Evolutionary conservation across 495 filamentous ascomycete species (phyloP).

Genomic region (Tuber indicum): DNA sequence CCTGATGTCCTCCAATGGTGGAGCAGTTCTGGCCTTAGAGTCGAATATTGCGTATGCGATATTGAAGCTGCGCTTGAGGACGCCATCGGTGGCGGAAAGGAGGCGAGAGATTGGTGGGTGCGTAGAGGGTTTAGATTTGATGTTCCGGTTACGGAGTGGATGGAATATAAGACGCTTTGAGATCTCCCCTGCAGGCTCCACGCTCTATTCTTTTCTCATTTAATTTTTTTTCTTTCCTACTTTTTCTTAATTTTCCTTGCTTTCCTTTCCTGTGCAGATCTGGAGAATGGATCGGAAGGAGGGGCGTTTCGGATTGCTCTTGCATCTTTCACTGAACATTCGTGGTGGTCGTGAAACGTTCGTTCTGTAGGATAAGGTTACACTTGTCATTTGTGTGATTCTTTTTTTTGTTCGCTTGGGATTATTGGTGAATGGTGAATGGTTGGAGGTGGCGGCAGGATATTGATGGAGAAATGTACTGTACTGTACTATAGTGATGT

Average conservation of each 20-base stretch:
- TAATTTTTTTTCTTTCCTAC: background rate
- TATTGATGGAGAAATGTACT: background rate
- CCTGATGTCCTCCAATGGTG: slow-evolving; percentile 86
- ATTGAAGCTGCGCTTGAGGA: slow-evolving; percentile 93
- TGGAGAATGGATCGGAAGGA: slow-evolving; percentile 1
- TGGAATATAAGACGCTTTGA: slow-evolving; percentile 59
- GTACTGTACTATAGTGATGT: background rate
- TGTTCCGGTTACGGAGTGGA: slow-evolving; percentile 84
- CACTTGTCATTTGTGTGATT: background rate
- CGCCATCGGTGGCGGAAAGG: slow-evolving; percentile 60
- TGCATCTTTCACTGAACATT: background rate
- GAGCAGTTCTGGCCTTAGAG: slow-evolving; percentile 52
- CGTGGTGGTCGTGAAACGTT: background rate
- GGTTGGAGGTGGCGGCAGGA: background rate
- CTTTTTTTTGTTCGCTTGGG: background rate
- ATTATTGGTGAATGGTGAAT: background rate
- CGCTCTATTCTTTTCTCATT: background rate
- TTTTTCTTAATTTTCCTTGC: background rate
- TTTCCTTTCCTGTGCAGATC: background rate
- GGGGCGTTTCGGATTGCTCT: slow-evolving; percentile 25
- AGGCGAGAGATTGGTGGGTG: slow-evolving; percentile 82
- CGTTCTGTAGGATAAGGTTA: background rate
- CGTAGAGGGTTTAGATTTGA: slow-evolving; percentile 80
- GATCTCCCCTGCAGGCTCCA: background rate
- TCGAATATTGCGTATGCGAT: slow-evolving; percentile 92